Base-by-base conservation (phyloP, 2,329 filamentous ascomycete genomes). In the Taxawa tesnikishii region DNA sequence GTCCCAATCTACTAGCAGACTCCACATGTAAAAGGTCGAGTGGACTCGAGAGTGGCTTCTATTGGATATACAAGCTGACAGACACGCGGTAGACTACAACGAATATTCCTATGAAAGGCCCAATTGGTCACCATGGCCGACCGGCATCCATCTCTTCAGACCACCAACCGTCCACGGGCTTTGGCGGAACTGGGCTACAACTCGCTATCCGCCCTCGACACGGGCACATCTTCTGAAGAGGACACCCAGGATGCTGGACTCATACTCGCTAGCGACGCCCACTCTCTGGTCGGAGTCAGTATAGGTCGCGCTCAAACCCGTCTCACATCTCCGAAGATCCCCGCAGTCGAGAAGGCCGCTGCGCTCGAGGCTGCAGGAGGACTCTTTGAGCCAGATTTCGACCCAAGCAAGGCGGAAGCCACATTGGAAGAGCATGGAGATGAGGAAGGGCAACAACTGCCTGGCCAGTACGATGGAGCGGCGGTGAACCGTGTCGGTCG, bases 311-410 rank as follows among this genome's bases (percentile, higher is more conserved):
- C 63, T 26, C 73, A 77, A 48, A 70, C 63, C 30, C 62, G 66
- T 26, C 56, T 75, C 47, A 67, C 62, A 21, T 70, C 69, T 12
- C 65, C 70, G 7, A 59, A 60, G 26, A 75, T 70, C 4, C 70
- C 72, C 1, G 67, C 67, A 7, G 64, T 64, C 13, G 72, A 75
- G 46, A 76, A 75, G 48, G 65, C 59, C n/a, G 65, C 67, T 3
- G 64, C 63, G 2, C 53, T 77, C 43, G 67, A 70, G 38, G 54
- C 60, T 19, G 41, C 45, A 11, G 63, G 61, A 4, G 60, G 51
- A 11, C 64, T 69, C 41, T 72, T 73, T n/a, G n/a, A n/a, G n/a
- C n/a, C n/a, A n/a, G n/a, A n/a, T n/a, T n/a, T n/a, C n/a, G n/a
- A n/a, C n/a, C n/a, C n/a, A n/a, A n/a, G n/a, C n/a, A n/a, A n/a